Conservation (phyloP, 208 protist species). For the Kentomonas sorsogonicus region DNA sequence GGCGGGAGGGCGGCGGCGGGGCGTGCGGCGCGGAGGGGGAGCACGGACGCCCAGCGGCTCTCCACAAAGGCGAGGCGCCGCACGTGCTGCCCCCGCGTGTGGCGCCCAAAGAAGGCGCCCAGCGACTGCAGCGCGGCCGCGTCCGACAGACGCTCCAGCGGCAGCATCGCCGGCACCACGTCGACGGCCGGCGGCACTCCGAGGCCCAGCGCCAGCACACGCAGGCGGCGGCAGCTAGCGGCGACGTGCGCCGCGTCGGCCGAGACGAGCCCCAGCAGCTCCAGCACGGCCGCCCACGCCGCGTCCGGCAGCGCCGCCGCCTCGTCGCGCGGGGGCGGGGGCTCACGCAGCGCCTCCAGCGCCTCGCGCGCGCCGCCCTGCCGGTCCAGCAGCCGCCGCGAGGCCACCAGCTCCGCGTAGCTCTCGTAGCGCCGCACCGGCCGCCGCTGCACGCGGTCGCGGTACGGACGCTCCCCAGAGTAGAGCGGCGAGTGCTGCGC, state of each 20-base stretch:
- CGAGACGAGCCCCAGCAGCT: slow-evolving; percentile 22
- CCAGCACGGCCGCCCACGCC: slow-evolving; percentile 27
- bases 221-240: slow-evolving; percentile 45
- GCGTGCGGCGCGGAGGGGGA: slow-evolving; percentile 7
- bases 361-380: slow-evolving; percentile 25
- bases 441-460: neutral
- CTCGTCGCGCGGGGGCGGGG: slow-evolving; percentile 37
- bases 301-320: slow-evolving; percentile 26
- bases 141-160: slow-evolving; percentile 15
- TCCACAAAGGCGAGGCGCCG: slow-evolving; percentile 23
- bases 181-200: slow-evolving; percentile 20
- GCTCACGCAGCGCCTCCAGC: slow-evolving; percentile 28
- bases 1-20: slow-evolving; percentile 20
- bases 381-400: slow-evolving; percentile 24
- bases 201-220: slow-evolving; percentile 18
- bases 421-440: slow-evolving; percentile 32
- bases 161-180: slow-evolving; percentile 40
- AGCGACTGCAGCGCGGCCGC: slow-evolving; percentile 22
- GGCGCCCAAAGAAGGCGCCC: slow-evolving; percentile 20
- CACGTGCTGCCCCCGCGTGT: slow-evolving; percentile 44
- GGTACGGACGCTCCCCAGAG: too few species aligned
- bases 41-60: slow-evolving; percentile 24
- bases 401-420: slow-evolving; percentile 26
- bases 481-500: slow-evolving; percentile 22
- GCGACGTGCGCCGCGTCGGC: slow-evolving; percentile 25